These are phyloP conservation scores for Podila clonocystis DNA, from an alignment of 192 early-diverging fungal species.

Conservation along the genomic window DNA sequence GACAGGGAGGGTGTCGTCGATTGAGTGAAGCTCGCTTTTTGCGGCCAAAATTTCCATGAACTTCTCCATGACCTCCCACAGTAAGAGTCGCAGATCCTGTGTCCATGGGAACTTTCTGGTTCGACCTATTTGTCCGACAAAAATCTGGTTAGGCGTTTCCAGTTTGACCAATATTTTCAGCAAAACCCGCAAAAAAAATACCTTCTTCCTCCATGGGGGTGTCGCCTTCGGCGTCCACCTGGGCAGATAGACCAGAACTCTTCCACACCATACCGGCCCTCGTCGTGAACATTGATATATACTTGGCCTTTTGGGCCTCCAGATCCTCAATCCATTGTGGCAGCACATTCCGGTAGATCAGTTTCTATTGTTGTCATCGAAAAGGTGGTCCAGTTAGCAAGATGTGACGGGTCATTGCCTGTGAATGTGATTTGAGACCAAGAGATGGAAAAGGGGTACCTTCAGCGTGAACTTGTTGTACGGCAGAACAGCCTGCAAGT, in stretches of 20 bases:
- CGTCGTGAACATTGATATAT: conserved; percentile 13
- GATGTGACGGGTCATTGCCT: no score
- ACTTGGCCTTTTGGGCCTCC: conserved; percentile 8
- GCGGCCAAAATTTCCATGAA: conserved; percentile 42
- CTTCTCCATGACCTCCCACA: conserved; percentile 51
- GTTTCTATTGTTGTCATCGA: conserved; percentile 11
- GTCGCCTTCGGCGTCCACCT: conserved; percentile 30
- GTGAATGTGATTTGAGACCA: neutral
- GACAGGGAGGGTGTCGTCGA: conserved; percentile 23
- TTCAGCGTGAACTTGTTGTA: conserved; percentile 64
- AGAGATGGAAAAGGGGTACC: conserved; percentile 20
- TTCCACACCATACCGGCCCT: conserved; percentile 18
- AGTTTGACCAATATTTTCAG: neutral
- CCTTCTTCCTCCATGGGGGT: conserved; percentile 31
- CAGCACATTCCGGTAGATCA: conserved; percentile 33
- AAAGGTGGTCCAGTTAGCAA: neutral
- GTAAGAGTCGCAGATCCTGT: conserved; percentile 33
- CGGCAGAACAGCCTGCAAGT: conserved; percentile 57
- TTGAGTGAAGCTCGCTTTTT: conserved; percentile 14
- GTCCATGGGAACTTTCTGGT: conserved; percentile 41
- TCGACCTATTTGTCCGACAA: conserved; percentile 6
- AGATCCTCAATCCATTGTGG: conserved; percentile 34
- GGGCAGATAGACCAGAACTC: conserved; percentile 7
- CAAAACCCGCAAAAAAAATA: neutral
- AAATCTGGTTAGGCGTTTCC: no score